Base-by-base conservation (phyloP, 2,329 filamentous ascomycete genomes). In the Aureobasidium sp. region DNA sequence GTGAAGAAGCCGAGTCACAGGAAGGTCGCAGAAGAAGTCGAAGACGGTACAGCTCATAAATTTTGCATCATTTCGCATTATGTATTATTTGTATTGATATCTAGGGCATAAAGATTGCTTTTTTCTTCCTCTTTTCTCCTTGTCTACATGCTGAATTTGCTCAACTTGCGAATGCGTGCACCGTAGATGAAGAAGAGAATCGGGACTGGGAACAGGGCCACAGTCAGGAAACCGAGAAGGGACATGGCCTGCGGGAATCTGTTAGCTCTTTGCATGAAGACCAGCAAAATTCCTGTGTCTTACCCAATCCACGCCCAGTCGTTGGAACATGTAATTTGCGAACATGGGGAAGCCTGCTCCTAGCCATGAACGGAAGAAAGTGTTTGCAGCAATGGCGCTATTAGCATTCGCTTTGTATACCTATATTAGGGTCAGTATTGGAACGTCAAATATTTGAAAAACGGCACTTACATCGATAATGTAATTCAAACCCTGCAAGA, bases 331-430 rank as follows among this genome's bases (percentile, higher is more conserved):
- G 1, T 66, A 65, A 10, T 41, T 51, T 2, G 68, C 64, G 48
- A 75, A 75, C 9, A 76, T 62, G 3, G 73, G 73, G n/a, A 75
- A 45, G 0, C 65, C 71, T 5, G 72, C 73, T 11, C 73, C 74
- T 13, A 72, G 70, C 37, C 63, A 68, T 8, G 67, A 70, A 29
- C 74, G 63, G 48, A 74, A 61, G 47, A 76, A 72, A 36, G 69
- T 71, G 47, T 75, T 75, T 3, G 67, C 70, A 3, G 74, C 74
- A 14, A 73, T 69, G 11, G 75, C 68, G 1, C 69, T 71, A 16
- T 72, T 74, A 0, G 70, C 70, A 58, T 75, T 72, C 16, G 69
- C 67, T 4, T 69, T 69, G 63, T 77, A 76, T 6, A 58, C 34
- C 34, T 37, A 1, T 1, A 5, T 4, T 1, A 10, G 3, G 14